Conservation (phyloP, 352 stramenopile species). For the Halophytophthora batemanensis region DNA sequence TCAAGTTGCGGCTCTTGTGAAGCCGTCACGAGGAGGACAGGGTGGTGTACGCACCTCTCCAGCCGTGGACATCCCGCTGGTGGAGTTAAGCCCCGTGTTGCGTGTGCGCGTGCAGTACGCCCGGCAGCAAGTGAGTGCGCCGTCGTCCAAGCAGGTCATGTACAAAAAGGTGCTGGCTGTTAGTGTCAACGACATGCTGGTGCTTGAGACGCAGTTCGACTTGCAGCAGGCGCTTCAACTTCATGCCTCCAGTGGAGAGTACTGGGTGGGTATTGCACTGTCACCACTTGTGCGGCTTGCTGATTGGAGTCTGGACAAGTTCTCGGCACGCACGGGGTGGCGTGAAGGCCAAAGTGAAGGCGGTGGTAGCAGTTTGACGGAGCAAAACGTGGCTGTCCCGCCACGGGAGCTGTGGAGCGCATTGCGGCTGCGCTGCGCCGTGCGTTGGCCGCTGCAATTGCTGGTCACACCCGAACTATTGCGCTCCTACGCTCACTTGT, state of each 20-base stretch:
- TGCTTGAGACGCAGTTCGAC: constrained; percentile 49
- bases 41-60: constrained; percentile 28
- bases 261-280: constrained; percentile 56
- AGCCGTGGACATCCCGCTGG: constrained; percentile 21
- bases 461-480: constrained; percentile 54
- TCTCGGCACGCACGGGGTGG: constrained; percentile 33
- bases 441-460: constrained; percentile 67
- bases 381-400: constrained; percentile 34
- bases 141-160: constrained; percentile 33
- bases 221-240: constrained; percentile 41
- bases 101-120: constrained; percentile 45
- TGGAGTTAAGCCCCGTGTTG: constrained; percentile 15
- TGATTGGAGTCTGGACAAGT: constrained; percentile 60
- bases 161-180: constrained; percentile 54
- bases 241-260: constrained; percentile 34
- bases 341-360: too few relatives aligned
- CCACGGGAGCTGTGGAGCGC: constrained; percentile 61
- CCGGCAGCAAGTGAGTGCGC: constrained; percentile 33
- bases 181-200: constrained; percentile 35
- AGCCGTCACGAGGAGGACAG: constrained; percentile 26
- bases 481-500: constrained; percentile 63
- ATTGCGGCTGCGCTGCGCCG: constrained; percentile 42
- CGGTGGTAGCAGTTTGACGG: constrained; percentile 20
- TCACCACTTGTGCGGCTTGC: constrained; percentile 30
- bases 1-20: constrained; percentile 34